Evolutionary conservation across 2,329 filamentous ascomycete species (phyloP).

Genomic region (Myriosclerotinia duriaeana): DNA sequence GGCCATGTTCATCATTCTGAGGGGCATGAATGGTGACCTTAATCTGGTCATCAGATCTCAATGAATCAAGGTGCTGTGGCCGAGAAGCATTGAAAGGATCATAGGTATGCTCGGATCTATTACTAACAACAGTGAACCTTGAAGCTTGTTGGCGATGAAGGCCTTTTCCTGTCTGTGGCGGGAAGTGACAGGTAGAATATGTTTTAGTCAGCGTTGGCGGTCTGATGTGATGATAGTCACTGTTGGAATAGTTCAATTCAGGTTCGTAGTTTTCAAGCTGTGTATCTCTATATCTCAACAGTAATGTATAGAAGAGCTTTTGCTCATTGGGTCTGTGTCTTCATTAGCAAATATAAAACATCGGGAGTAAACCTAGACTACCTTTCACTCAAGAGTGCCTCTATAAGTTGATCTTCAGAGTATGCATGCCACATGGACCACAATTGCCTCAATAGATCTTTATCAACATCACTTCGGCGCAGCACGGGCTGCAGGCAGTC

Average conservation of each 20-base stretch:
- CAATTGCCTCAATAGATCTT: constrained; percentile 79
- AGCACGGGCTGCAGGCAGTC: constrained; percentile 62
- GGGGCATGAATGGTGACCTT: constrained; percentile 38
- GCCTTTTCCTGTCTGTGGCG: constrained; percentile 47
- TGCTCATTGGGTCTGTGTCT: constrained; percentile 73
- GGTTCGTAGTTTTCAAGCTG: constrained; percentile 85
- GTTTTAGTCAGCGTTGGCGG: constrained; percentile 58
- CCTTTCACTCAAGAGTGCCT: constrained; percentile 65
- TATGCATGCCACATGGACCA: constrained; percentile 90
- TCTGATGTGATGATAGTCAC: constrained; percentile 82
- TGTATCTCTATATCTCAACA: constrained; percentile 78
- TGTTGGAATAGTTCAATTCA: constrained; percentile 77
- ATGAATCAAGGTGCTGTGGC: constrained; percentile 46
- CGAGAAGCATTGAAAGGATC: constrained; percentile 71
- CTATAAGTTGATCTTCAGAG: constrained; percentile 67
- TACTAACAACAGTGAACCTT: constrained; percentile 65
- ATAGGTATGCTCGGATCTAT: constrained; percentile 68
- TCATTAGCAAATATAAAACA: background rate
- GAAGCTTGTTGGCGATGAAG: constrained; percentile 54
- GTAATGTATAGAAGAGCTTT: constrained; percentile 86
- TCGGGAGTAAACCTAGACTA: constrained; percentile 45
- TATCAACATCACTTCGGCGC: constrained; percentile 68
- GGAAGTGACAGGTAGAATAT: constrained; percentile 62
- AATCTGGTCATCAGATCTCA: constrained; percentile 46
- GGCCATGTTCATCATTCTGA: constrained; percentile 18